Base-by-base conservation (phyloP, 2,329 filamentous ascomycete genomes). In the Emericellopsis cladophorae region DNA sequence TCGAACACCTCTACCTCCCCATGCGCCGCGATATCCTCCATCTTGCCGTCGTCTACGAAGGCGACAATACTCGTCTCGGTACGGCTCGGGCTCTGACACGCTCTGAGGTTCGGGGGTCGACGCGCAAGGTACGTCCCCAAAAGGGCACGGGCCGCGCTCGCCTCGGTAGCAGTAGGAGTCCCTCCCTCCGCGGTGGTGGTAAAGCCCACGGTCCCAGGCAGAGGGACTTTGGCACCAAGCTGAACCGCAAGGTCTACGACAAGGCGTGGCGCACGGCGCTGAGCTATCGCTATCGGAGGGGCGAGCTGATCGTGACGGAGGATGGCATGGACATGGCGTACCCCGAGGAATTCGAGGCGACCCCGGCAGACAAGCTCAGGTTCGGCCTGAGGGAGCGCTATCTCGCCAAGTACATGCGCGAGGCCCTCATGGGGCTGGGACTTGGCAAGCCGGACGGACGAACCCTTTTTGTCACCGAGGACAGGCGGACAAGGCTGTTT, bases 231-330 rank as follows among this genome's bases (percentile, higher is more conserved):
- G 76, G 77, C 45, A 93, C 89, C 18, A 74, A 74, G 14, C 70
- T 98, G 42, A 88, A 83, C 52, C 74, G 74, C 56, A 96, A 96
- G 67, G 77, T 95, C 37, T 98, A 98, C 66, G 89, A 96, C 62
- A 72, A 93, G 52, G 92, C 92, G 9, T 96, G 87, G 86, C 79
- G 92, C 56, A 96, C 84, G 35, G 92, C 92, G 10, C 72, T 98
- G 48, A 92, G 84, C 55, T 94, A 95, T 67, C 79, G 92, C 45
- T 96, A 92, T 64, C 73, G 81, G 49, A 78, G 80, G 49, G 92
- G 89, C 38, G 86, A 96, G 66, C 67, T 98, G 53, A 68, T 95
- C 48, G 77, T 98, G 34, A 80, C 92, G 52, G 81, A 90, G 54
- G 81, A 87, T 54, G 75, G 77, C 33, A 74, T 85, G 64, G 79